A percentile compares a stretch with the other conserved stretches of the same genome.
phyloP scores from a whole-genome alignment of 148 eudicot species.

The Vaccinium corymbosum region DNA sequence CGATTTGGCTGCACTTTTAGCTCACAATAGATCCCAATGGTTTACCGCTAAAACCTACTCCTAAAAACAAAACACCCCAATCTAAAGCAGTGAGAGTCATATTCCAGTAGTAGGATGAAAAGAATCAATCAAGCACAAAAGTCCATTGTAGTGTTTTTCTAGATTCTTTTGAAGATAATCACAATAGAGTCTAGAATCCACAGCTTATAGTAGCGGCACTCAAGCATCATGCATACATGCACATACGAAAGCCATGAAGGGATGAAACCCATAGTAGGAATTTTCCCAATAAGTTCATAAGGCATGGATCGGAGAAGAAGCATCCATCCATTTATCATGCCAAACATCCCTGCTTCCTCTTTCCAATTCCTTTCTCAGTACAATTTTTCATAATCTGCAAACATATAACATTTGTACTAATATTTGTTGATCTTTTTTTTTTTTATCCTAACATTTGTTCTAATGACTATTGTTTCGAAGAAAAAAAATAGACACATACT shows the following conservation, averaged over 20 bases:
- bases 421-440: too few species aligned
- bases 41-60: not conserved
- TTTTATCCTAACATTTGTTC: not conserved
- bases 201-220: too few species aligned
- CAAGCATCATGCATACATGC: too few species aligned
- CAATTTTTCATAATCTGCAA: slow-evolving; percentile 11
- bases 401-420: too few species aligned
- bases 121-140: not conserved
- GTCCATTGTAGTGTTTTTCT: too few species aligned
- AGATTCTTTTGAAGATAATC: not conserved
- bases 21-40: not conserved
- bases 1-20: not conserved
- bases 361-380: not conserved
- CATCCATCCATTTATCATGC: slow-evolving; percentile 14
- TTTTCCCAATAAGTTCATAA: slow-evolving; percentile 2
- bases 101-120: not conserved
- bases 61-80: not conserved
- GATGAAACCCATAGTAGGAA: not conserved
- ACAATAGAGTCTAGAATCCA: not conserved
- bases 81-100: not conserved
- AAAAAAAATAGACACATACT: not conserved
- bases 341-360: slow-evolving; percentile 7
- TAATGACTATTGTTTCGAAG: not conserved
- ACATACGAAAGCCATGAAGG: too few species aligned
- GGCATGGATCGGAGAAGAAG: not conserved